A percentile compares a stretch with the other conserved stretches of the same genome.
These are phyloP conservation scores for Candida insectorum DNA, from an alignment of 805 yeast species.

Conservation along the genomic window DNA sequence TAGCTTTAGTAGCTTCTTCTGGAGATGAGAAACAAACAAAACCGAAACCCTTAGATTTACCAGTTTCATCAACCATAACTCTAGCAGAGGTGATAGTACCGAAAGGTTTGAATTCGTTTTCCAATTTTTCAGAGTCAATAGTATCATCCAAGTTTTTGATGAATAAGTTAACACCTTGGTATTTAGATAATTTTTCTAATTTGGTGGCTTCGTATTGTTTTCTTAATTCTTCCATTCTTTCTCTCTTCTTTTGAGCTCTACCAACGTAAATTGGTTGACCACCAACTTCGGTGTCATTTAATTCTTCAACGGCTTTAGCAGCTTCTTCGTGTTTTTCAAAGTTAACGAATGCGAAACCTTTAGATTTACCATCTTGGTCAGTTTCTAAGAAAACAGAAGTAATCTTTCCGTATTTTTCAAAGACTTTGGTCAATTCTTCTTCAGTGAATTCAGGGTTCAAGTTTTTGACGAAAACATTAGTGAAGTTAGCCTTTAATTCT, in stretches of 20 bases:
- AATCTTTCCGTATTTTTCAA: conserved; percentile 70
- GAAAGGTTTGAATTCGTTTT: conserved; percentile 88
- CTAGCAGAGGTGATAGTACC: conserved; percentile 95
- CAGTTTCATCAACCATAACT: conserved; percentile 92
- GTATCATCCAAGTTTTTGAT: conserved; percentile 94
- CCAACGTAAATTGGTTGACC: conserved; percentile 92
- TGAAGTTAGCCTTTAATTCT: conserved; percentile 86
- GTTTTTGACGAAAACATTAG: conserved; percentile 95
- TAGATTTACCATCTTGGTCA: conserved; percentile 84
- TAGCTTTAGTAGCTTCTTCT: conserved; percentile 98
- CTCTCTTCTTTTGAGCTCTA: conserved; percentile 98
- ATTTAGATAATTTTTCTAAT: conserved; percentile 86
- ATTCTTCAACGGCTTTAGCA: conserved; percentile 83
- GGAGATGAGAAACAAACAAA: conserved; percentile 97
- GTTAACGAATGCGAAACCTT: conserved; percentile 96
- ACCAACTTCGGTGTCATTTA: conserved; percentile 81
- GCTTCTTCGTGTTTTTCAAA: conserved; percentile 86
- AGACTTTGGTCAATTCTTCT: conserved; percentile 69
- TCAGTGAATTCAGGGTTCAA: conserved; percentile 67
- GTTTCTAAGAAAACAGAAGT: conserved; percentile 79
- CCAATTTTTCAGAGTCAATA: conserved; percentile 85
- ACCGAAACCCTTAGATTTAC: conserved; percentile 97
- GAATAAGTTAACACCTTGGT: conserved; percentile 96
- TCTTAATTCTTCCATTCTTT: conserved; percentile 93
- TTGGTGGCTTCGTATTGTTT: conserved; percentile 90